Base-by-base conservation (phyloP, 106 monocot genomes). In the Phalaenopsis equestris region DNA sequence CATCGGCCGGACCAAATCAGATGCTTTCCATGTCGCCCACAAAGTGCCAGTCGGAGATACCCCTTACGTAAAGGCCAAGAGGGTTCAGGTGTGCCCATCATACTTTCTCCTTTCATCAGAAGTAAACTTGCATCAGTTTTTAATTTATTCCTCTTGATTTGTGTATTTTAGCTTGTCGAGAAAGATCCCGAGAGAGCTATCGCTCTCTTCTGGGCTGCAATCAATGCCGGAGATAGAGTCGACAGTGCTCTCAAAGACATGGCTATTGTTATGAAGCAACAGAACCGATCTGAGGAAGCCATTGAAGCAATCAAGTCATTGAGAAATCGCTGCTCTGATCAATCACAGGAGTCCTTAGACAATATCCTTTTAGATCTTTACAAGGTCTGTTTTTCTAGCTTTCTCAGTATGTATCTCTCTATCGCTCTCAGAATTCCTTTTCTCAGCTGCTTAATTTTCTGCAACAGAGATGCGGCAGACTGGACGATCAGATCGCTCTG, bases 201-300 rank as follows among this genome's bases (percentile, higher is more conserved):
- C 10, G 89, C 89, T 47, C 74, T 95, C 70, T 95, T 95, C 79
- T 95, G 95, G 95, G 87, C 89, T 23, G 95, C 95, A 1, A 95
- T 95, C 77, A 95, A 95, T 56, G 86, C 90, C 52, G 95, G 95
- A 1, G 95, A 93, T 78, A 74, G 95, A 18, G 95, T 95, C 2
- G 95, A 95, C 72, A 92, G 92, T 68, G 95, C 95, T 5, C 82
- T 95, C 48, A 95, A 95, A 78, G 92, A 95, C 87, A 95, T 95
- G 95, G 95, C 95, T 47, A 90, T 93, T 45, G 95, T 95, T 52
- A 95, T 95, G 95, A 95, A 95, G 87, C 95, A 95, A 80, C 93
- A 95, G 86, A 95, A 95, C 73, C 78, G 95, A n/a, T 87, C 95
- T 8, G 95, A 93, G 79, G 95, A 95, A 78, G 95, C 95, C 52